Conservation (phyloP, 2,329 filamentous ascomycete genomes). For the Coleophoma eucalyptorum region DNA sequence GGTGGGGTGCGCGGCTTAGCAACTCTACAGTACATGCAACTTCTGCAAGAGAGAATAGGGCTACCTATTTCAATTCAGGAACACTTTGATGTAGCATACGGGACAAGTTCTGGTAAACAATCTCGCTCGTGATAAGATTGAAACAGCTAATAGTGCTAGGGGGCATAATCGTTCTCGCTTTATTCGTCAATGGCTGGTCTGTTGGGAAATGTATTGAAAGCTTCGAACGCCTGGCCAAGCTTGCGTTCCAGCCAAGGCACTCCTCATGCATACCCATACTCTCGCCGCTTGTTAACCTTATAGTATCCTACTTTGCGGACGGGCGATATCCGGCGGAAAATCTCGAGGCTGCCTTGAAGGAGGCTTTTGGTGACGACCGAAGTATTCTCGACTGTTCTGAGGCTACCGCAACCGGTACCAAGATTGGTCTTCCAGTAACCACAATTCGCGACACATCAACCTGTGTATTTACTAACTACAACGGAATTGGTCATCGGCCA, state of each 20-base stretch:
- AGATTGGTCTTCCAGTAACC: constrained; percentile 1
- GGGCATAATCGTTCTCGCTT: constrained; percentile 2
- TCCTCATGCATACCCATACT: not conserved
- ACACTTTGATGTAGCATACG: constrained; percentile 3
- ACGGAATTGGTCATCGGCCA: constrained; percentile 1
- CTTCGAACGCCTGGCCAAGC: not conserved
- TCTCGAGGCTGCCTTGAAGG: constrained; percentile 3
- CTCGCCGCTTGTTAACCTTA: not conserved
- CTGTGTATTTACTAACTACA: constrained; percentile 7
- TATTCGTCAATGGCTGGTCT: not conserved
- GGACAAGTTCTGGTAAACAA: constrained; percentile 5
- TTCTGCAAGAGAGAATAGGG: constrained; percentile 1
- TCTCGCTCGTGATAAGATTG: not conserved
- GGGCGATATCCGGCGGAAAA: constrained; percentile 1
- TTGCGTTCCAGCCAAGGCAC: not conserved
- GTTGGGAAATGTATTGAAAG: not conserved
- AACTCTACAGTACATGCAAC: constrained; percentile 1
- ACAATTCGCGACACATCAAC: not conserved
- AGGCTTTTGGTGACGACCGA: constrained; percentile 1
- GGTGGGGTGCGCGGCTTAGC: constrained; percentile 4
- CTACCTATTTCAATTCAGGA: constrained; percentile 2
- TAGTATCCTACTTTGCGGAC: not conserved
- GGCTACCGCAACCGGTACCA: constrained; percentile 1
- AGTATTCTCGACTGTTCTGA: constrained; percentile 4
- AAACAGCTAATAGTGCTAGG: not conserved